Conservation (phyloP, 495 filamentous ascomycete genomes). For the Neurospora sp. region DNA sequence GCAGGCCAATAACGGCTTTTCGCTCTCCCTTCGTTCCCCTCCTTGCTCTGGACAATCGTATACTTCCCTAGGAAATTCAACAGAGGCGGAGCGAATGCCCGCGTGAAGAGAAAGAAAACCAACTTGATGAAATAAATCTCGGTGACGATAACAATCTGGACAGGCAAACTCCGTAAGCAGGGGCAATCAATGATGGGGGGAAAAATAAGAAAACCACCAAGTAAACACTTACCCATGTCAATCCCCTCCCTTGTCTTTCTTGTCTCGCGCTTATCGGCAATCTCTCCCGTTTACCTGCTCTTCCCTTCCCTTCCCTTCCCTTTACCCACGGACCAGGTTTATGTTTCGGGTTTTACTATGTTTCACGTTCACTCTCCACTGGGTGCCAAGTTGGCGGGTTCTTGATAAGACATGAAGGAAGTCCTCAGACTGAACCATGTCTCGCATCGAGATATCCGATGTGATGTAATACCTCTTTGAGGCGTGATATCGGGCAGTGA, state of each 20-base stretch:
- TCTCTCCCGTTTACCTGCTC: not conserved
- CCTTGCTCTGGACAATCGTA: not conserved
- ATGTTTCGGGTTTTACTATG: not conserved
- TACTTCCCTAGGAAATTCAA: not conserved
- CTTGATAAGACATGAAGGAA: not conserved
- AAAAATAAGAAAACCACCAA: not conserved
- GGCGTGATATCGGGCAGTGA: not conserved
- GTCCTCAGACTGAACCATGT: not conserved
- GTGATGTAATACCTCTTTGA: not conserved
- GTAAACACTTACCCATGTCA: not conserved
- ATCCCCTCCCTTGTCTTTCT: not conserved
- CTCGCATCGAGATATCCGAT: not conserved
- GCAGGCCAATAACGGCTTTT: not conserved
- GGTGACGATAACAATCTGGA: no score
- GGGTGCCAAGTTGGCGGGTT: not conserved
- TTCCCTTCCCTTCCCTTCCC: not conserved
- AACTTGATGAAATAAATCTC: not conserved
- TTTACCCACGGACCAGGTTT: not conserved
- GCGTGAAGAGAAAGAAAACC: not conserved
- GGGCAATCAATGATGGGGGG: not conserved
- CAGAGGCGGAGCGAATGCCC: not conserved
- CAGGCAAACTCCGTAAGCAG: not conserved
- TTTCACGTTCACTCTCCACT: not conserved
- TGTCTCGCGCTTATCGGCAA: not conserved
- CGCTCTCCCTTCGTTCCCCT: not conserved